These are phyloP conservation scores for Elongisporangium prolatum DNA, from an alignment of 352 stramenopile species.

Conservation along the genomic window DNA sequence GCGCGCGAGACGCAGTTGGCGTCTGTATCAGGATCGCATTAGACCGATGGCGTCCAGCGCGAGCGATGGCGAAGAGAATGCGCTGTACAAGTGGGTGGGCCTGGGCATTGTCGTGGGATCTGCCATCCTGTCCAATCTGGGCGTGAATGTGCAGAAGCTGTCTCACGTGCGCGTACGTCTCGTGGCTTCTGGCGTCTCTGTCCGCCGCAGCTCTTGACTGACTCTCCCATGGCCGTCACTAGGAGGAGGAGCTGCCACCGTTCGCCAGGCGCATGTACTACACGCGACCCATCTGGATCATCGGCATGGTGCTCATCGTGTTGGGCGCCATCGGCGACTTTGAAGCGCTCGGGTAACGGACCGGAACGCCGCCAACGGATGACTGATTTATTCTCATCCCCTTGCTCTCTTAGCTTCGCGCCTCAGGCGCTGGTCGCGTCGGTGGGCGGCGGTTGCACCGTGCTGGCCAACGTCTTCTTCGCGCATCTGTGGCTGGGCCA, in stretches of 20 bases:
- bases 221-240: constrained; percentile 6
- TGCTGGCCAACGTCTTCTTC: constrained; percentile 89
- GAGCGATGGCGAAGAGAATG: constrained; percentile 30
- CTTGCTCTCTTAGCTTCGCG: constrained; percentile 44
- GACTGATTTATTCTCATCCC: neutral
- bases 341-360: constrained; percentile 59
- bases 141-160: constrained; percentile 85
- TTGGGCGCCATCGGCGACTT: constrained; percentile 85
- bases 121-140: constrained; percentile 80
- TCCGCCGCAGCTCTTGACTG: constrained; percentile 4
- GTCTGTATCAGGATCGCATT: neutral
- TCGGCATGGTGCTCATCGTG: constrained; percentile 72
- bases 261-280: constrained; percentile 76
- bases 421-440: constrained; percentile 83
- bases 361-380: neutral
- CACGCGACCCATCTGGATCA: constrained; percentile 80
- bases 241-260: constrained; percentile 63
- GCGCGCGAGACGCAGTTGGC: neutral
- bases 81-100: constrained; percentile 81
- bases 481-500: constrained; percentile 82
- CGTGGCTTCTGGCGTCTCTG: constrained; percentile 2
- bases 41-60: neutral
- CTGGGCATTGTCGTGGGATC: constrained; percentile 74
- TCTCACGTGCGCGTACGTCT: constrained; percentile 71
- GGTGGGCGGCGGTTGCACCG: constrained; percentile 79